These are phyloP conservation scores for Fusarium setosum DNA, from an alignment of 2,329 filamentous ascomycete genomes.

Conservation along the genomic window DNA sequence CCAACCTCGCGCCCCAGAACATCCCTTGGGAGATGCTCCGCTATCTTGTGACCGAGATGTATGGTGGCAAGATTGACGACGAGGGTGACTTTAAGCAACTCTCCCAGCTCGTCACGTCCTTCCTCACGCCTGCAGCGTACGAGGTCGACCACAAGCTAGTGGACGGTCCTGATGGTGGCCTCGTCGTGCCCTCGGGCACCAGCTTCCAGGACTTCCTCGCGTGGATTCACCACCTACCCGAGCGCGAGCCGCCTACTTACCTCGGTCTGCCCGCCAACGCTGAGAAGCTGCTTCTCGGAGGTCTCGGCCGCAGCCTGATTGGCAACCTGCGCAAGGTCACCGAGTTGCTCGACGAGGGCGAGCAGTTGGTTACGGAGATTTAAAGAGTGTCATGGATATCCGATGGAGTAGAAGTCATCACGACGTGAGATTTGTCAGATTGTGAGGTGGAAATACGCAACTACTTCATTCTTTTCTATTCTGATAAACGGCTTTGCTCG, in stretches of 20 bases:
- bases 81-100: conserved; percentile 84
- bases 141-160: conserved; percentile 94
- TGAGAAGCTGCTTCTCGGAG: conserved; percentile 93
- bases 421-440: background rate
- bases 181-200: conserved; percentile 84
- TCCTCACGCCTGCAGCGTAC: conserved; percentile 89
- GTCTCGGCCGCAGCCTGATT: conserved; percentile 86
- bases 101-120: conserved; percentile 76
- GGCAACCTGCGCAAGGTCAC: conserved; percentile 86
- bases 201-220: conserved; percentile 85
- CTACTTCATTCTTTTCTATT: conserved; percentile 5
- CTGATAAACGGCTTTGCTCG: background rate
- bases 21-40: conserved; percentile 98
- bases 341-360: conserved; percentile 91
- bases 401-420: background rate
- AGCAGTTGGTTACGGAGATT: conserved; percentile 83
- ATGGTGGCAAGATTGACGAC: conserved; percentile 97
- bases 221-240: conserved; percentile 93
- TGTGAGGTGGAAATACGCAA: background rate
- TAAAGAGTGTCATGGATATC: conserved; percentile 23
- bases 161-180: conserved; percentile 69
- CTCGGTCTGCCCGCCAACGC: conserved; percentile 94
- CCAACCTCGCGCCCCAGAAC: conserved; percentile 92
- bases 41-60: conserved; percentile 91
- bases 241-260: conserved; percentile 96